A percentile compares a stretch with the other conserved stretches of the same genome.
These are phyloP conservation scores for Lentinula guzmanii DNA, from an alignment of 768 basidiomycete genomes.

Conservation along the genomic window DNA sequence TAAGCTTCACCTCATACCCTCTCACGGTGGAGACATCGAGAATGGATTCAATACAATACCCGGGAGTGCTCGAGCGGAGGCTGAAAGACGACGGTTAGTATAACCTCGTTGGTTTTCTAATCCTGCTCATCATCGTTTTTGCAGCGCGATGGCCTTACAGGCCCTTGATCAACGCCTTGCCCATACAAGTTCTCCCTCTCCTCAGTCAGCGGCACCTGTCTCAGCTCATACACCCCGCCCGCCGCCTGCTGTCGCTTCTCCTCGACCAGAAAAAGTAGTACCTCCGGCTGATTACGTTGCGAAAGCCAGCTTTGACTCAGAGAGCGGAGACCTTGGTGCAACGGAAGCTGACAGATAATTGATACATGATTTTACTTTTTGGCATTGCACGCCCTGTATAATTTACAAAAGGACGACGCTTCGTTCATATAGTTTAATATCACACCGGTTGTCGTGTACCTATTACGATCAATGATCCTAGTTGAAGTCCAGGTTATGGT, in stretches of 20 bases:
- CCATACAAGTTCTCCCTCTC: conserved; percentile 40
- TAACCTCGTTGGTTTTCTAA: neutral
- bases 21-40: conserved; percentile 60
- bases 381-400: conserved; percentile 5
- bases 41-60: conserved; percentile 73
- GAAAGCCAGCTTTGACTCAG: conserved; percentile 31
- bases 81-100: conserved; percentile 84
- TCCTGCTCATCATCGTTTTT: conserved; percentile 3
- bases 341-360: conserved; percentile 12
- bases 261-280: conserved; percentile 24
- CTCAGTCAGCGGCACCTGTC: conserved; percentile 21
- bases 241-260: conserved; percentile 23
- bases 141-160: conserved; percentile 90
- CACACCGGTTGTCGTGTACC: neutral
- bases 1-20: conserved; percentile 71
- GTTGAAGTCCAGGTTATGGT: too few species aligned
- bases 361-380: neutral
- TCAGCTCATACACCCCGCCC: conserved; percentile 21
- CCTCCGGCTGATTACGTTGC: conserved; percentile 21
- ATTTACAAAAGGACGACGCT: neutral
- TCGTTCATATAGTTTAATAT: neutral
- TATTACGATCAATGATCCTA: too few species aligned
- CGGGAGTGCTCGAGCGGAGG: conserved; percentile 90
- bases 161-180: conserved; percentile 93
- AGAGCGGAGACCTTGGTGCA: conserved; percentile 25